These are phyloP conservation scores for Venturia asperata DNA, from an alignment of 2,329 filamentous ascomycete genomes.

Conservation along the genomic window DNA sequence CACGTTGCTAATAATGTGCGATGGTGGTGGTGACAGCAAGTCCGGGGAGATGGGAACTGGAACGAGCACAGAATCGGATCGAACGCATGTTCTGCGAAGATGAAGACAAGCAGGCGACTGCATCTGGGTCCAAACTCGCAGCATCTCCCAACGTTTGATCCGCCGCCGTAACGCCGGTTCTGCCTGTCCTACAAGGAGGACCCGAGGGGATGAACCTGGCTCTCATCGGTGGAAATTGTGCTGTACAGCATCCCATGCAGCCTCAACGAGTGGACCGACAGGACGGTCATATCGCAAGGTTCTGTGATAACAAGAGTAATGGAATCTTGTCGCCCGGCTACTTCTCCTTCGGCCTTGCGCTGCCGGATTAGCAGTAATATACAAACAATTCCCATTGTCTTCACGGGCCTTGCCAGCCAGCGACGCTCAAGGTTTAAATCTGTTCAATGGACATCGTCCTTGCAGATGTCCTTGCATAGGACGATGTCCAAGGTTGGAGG, in stretches of 20 bases:
- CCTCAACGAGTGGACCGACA: background rate
- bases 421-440: background rate
- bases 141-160: constrained; percentile 3
- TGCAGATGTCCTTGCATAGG: constrained; percentile 3
- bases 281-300: constrained; percentile 1
- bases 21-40: background rate
- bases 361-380: background rate
- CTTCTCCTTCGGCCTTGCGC: background rate
- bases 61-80: background rate
- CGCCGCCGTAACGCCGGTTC: constrained; percentile 3
- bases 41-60: background rate
- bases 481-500: background rate
- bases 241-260: constrained; percentile 3
- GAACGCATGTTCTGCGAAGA: background rate
- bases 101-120: background rate
- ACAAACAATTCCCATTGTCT: background rate
- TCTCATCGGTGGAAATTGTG: constrained; percentile 3
- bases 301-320: background rate
- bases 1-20: background rate
- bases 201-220: background rate
- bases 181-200: background rate
- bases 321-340: background rate
- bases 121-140: background rate
- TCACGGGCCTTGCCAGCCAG: background rate
- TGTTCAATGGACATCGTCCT: background rate